These are phyloP conservation scores for Hymenoscyphus occultus DNA, from an alignment of 2,329 filamentous ascomycete species.

Conservation along the genomic window DNA sequence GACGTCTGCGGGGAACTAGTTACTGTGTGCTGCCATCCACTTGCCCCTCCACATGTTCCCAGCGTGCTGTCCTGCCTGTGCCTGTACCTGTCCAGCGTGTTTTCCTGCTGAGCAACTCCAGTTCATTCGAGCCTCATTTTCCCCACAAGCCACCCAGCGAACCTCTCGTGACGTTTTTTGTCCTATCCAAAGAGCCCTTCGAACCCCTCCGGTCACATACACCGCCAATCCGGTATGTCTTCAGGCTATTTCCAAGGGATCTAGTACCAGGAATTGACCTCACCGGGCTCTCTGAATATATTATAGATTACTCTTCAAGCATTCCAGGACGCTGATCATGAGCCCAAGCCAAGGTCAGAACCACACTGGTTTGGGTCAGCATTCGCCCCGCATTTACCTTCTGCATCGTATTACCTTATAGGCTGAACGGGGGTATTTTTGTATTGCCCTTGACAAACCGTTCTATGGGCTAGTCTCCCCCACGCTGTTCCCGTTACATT, in stretches of 20 bases:
- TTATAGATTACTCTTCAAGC: conserved; percentile 5
- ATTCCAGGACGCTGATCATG: conserved; percentile 8
- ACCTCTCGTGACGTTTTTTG: background rate
- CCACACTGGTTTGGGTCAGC: background rate
- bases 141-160: background rate
- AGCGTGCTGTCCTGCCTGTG: background rate
- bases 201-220: background rate
- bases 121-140: background rate
- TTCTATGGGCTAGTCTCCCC: conserved; percentile 15
- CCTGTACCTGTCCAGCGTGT: background rate
- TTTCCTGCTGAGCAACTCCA: conserved; percentile 4
- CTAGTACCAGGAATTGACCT: conserved; percentile 4
- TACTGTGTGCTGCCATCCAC: background rate
- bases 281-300: background rate
- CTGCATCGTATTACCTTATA: conserved; percentile 5
- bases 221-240: background rate
- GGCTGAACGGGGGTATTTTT: conserved; percentile 7
- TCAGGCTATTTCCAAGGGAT: conserved; percentile 8
- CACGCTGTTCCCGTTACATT: conserved; percentile 19
- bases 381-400: conserved; percentile 13
- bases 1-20: conserved; percentile 6
- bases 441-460: background rate
- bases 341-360: conserved; percentile 1
- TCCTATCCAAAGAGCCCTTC: background rate
- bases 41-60: too few species aligned